These are phyloP conservation scores for Acidiella bohemica DNA, from an alignment of 495 filamentous ascomycete genomes.

Conservation along the genomic window DNA sequence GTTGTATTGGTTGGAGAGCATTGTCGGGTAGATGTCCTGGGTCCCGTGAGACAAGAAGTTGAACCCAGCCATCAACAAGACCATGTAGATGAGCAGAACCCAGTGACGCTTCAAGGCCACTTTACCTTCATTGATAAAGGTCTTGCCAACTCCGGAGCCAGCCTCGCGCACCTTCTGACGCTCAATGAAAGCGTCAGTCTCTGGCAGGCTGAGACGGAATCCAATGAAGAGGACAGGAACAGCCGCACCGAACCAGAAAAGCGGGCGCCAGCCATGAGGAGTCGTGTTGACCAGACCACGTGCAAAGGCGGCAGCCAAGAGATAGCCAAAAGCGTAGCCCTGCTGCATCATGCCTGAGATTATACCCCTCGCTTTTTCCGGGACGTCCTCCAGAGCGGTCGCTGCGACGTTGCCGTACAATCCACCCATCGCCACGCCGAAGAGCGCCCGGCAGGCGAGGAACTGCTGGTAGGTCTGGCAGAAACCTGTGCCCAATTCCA, in stretches of 20 bases:
- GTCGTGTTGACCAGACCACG: conserved; percentile 55
- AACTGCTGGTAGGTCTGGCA: conserved; percentile 65
- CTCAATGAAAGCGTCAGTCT: conserved; percentile 55
- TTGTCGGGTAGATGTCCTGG: conserved; percentile 81
- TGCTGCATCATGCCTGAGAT: conserved; percentile 75
- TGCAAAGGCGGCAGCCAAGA: conserved; percentile 66
- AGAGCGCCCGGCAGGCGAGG: conserved; percentile 67
- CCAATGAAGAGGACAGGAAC: conserved; percentile 67
- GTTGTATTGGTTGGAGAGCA: conserved; percentile 63
- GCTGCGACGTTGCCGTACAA: conserved; percentile 83
- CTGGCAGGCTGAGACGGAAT: conserved; percentile 61
- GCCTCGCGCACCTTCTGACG: conserved; percentile 46
- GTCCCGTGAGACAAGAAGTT: conserved; percentile 92
- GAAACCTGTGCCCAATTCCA: conserved; percentile 73
- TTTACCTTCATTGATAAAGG: conserved; percentile 62
- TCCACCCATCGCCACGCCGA: conserved; percentile 80
- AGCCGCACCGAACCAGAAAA: conserved; percentile 77
- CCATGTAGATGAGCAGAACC: conserved; percentile 64
- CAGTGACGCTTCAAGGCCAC: conserved; percentile 65
- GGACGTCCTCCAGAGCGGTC: conserved; percentile 76
- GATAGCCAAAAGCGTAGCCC: conserved; percentile 79
- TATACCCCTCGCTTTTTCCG: conserved; percentile 56
- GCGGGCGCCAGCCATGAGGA: conserved; percentile 59
- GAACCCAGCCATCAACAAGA: conserved; percentile 82
- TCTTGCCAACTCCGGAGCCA: conserved; percentile 36